These are phyloP conservation scores for Gymnopilus dilepis DNA, from an alignment of 768 basidiomycete species.

Conservation along the genomic window DNA sequence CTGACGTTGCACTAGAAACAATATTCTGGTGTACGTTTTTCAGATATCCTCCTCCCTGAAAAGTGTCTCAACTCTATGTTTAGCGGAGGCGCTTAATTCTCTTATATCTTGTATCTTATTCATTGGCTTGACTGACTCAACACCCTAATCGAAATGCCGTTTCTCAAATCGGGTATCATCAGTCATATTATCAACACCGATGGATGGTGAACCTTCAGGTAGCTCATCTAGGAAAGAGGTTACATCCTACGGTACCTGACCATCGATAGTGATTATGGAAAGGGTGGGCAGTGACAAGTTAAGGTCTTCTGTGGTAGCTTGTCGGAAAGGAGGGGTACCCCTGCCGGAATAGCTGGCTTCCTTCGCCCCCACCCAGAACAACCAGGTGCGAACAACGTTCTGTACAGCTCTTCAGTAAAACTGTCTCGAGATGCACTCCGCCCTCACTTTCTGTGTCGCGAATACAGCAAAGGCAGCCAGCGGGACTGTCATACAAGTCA, in stretches of 20 bases:
- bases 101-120: conserved; percentile 33
- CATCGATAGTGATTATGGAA: background rate
- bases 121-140: conserved; percentile 15
- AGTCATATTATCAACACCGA: too few relatives aligned
- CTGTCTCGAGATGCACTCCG: background rate
- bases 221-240: background rate
- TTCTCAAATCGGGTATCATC: background rate
- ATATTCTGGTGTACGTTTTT: conserved; percentile 91
- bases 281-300: background rate
- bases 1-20: conserved; percentile 69
- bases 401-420: conserved; percentile 24
- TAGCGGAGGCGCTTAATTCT: conserved; percentile 76
- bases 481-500: conserved; percentile 44
- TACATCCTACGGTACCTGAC: background rate
- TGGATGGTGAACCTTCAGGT: background rate
- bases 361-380: conserved; percentile 29
- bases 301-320: background rate
- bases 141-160: background rate
- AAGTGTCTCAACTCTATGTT: conserved; percentile 30
- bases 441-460: conserved; percentile 51
- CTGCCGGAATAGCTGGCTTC: conserved; percentile 10
- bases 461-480: conserved; percentile 53
- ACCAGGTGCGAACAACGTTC: conserved; percentile 46
- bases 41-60: background rate
- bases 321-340: conserved; percentile 8